A percentile compares a stretch with the other conserved stretches of the same genome.
Conservation (phyloP, 371 early-diverging fungal species). For the Batkoa obscura region DNA sequence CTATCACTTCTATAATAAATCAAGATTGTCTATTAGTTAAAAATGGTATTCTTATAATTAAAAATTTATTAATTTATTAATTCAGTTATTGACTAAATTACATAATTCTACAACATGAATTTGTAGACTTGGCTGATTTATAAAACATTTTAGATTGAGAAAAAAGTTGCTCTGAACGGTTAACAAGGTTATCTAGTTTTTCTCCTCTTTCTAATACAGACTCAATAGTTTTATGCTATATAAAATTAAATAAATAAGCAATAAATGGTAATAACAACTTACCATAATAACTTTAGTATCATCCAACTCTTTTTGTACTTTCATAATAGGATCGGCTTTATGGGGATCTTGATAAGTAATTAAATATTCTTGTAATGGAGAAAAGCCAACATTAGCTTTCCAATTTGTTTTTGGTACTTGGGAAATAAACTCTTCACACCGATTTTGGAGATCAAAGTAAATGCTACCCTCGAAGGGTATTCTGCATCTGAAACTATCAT, state of each 20-base stretch:
- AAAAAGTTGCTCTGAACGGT: constrained; percentile 73
- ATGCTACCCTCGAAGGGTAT: constrained; percentile 85
- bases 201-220: constrained; percentile 91
- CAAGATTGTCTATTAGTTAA: too few relatives aligned
- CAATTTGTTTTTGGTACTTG: constrained; percentile 36
- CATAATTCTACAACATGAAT: constrained; percentile 69
- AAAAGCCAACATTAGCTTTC: constrained; percentile 31
- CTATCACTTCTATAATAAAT: too few relatives aligned
- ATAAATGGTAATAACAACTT: constrained; percentile 7
- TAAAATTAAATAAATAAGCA: not conserved
- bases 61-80: too few relatives aligned
- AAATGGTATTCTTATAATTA: too few relatives aligned
- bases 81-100: not conserved
- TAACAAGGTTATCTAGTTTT: constrained; percentile 88
- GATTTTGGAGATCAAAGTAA: constrained; percentile 64
- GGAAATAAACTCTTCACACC: constrained; percentile 73
- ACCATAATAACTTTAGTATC: constrained; percentile 91
- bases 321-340: constrained; percentile 82
- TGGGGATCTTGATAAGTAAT: constrained; percentile 80
- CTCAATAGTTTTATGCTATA: constrained; percentile 90
- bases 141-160: constrained; percentile 92
- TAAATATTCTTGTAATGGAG: constrained; percentile 53
- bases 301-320: constrained; percentile 94
- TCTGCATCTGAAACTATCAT: constrained; percentile 74
- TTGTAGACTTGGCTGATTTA: constrained; percentile 95